Conservation (phyloP, 129 eudicot genomes). For the Scalesia atractyloides region DNA sequence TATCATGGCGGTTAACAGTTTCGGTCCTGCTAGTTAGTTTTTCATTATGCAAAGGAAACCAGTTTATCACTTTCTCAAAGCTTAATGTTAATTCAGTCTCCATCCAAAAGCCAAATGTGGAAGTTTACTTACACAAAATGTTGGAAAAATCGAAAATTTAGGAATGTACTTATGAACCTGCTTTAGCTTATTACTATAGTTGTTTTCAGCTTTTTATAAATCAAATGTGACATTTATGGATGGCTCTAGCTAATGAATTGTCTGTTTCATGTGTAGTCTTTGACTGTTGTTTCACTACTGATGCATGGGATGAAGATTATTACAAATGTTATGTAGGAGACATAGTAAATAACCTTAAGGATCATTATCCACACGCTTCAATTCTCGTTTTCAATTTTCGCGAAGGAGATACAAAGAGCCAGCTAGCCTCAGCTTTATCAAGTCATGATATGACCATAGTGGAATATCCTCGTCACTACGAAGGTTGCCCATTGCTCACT, state of each 20-base stretch:
- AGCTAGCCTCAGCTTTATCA: conserved; percentile 48
- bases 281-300: conserved; percentile 81
- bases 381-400: conserved; percentile 67
- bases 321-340: conserved; percentile 59
- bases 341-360: conserved; percentile 58
- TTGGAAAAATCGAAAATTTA: background rate
- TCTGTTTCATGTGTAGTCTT: conserved; percentile 55
- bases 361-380: conserved; percentile 68
- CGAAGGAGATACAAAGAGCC: conserved; percentile 56
- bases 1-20: conserved; percentile 1
- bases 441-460: conserved; percentile 69
- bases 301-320: conserved; percentile 52
- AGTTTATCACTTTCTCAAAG: background rate
- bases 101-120: background rate
- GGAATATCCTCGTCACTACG: conserved; percentile 69
- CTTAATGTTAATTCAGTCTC: background rate
- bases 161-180: conserved; percentile 7
- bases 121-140: background rate
- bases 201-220: background rate
- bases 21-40: background rate
- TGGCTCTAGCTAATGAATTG: background rate
- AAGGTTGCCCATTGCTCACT: conserved; percentile 62
- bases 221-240: background rate
- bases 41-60: background rate
- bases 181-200: background rate